Percentiles rank a stretch among this genome's conserved stretches.
Conservation (phyloP, 306 rosid genomes). For the Mucuna pruriens region DNA sequence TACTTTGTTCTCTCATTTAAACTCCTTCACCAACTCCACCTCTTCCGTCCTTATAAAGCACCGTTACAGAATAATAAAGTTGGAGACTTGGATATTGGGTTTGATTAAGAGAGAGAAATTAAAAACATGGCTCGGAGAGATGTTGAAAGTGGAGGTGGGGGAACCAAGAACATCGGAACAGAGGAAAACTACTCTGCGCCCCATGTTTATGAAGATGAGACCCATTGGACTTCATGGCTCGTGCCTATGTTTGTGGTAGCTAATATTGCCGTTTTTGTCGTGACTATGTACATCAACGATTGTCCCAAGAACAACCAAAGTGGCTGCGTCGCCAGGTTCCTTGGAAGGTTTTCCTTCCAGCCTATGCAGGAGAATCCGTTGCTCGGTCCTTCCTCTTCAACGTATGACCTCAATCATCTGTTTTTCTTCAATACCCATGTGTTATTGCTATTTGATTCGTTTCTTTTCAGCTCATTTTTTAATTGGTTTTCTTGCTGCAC, state of each 20-base stretch:
- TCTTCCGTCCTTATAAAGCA: constrained; percentile 13
- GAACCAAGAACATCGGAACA: constrained; percentile 41
- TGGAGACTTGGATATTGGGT: not conserved
- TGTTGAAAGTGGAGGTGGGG: constrained; percentile 55
- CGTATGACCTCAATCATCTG: constrained; percentile 50
- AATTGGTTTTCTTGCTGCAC: constrained; percentile 2
- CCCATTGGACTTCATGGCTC: constrained; percentile 83
- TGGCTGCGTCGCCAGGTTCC: constrained; percentile 65
- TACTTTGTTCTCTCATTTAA: constrained; percentile 27
- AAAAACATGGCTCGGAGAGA: constrained; percentile 54
- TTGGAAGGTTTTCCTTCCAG: constrained; percentile 78
- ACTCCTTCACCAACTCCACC: constrained; percentile 34
- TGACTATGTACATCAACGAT: constrained; percentile 69
- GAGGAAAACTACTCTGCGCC: constrained; percentile 37
- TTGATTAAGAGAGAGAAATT: constrained; percentile 15
- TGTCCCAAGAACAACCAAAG: constrained; percentile 64
- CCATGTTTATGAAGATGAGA: constrained; percentile 50
- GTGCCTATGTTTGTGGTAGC: constrained; percentile 69
- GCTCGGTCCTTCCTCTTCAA: constrained; percentile 82
- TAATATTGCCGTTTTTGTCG: constrained; percentile 66
- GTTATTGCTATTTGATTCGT: not conserved
- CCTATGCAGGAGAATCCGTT: constrained; percentile 82
- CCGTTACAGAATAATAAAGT: constrained; percentile 23
- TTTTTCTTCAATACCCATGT: constrained; percentile 14
- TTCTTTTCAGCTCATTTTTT: not conserved